phyloP scores from a whole-genome alignment of 1,284 basidiomycete genomes.

The Apiotrichum akiyoshidainum region DNA sequence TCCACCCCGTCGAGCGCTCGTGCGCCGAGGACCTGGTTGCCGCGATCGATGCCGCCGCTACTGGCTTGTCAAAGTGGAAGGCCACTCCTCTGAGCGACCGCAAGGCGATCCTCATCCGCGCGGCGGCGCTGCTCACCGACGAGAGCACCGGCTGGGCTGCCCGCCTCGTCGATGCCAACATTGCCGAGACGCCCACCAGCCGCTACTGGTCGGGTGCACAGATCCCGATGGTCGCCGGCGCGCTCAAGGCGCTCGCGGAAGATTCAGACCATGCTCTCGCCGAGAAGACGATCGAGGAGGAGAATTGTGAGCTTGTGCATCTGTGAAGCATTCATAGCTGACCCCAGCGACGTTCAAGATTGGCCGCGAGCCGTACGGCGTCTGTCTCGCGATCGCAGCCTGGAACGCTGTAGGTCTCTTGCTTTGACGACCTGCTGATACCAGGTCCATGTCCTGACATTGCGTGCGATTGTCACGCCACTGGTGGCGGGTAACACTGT shows the following conservation, averaged over 20 bases:
- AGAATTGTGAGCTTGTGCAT: constrained; percentile 8
- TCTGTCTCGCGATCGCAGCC: constrained; percentile 27
- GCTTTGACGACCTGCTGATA: neutral
- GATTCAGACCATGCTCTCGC: constrained; percentile 17
- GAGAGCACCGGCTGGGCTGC: constrained; percentile 14
- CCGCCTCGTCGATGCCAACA: constrained; percentile 16
- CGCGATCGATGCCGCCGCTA: constrained; percentile 10
- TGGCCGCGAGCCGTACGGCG: constrained; percentile 26
- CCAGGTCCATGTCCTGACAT: constrained; percentile 18
- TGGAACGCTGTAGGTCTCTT: constrained; percentile 29
- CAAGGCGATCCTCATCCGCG: constrained; percentile 12
- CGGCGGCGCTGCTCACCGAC: constrained; percentile 17
- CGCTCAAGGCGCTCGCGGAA: constrained; percentile 10
- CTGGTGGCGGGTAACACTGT: constrained; percentile 65
- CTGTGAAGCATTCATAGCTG: neutral
- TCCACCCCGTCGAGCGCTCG: constrained; percentile 10
- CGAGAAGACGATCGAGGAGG: constrained; percentile 7
- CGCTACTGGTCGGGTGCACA: constrained; percentile 22
- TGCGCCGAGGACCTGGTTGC: too few relatives aligned
- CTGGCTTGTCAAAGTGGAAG: constrained; percentile 12
- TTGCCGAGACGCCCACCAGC: constrained; percentile 15
- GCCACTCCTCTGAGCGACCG: constrained; percentile 11
- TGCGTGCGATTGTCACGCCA: constrained; percentile 57
- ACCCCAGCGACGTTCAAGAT: constrained; percentile 9
- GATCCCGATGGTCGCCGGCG: constrained; percentile 1